Evolutionary conservation across 2,329 filamentous ascomycete species (phyloP).

Genomic region (Epicoccum nigrum): DNA sequence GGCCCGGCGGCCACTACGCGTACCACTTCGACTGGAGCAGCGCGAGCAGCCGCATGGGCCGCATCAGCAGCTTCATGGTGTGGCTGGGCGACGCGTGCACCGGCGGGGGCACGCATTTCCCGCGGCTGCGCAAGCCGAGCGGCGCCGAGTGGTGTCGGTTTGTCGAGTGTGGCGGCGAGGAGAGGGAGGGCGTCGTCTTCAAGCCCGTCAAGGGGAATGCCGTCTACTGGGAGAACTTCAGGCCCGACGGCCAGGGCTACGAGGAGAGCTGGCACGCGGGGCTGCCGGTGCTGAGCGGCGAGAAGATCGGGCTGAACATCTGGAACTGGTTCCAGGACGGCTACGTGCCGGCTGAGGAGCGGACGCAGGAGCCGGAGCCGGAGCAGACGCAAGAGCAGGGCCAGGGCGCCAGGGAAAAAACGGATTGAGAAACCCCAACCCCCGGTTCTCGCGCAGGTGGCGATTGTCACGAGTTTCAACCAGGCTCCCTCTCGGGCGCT

Average conservation of each 20-base stretch:
- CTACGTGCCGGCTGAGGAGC: constrained; percentile 24
- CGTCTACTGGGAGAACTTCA: constrained; percentile 68
- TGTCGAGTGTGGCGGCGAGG: constrained; percentile 56
- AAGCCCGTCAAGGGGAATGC: constrained; percentile 64
- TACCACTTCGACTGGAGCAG: constrained; percentile 63
- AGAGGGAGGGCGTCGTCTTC: constrained; percentile 60
- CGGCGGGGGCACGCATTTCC: constrained; percentile 68
- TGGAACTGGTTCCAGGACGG: constrained; percentile 66
- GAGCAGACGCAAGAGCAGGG: too few species aligned
- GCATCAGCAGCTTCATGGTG: constrained; percentile 67
- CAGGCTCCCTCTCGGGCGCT: too few species aligned
- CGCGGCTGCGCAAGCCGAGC: constrained; percentile 54
- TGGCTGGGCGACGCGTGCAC: constrained; percentile 59
- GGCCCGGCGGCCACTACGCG: constrained; percentile 62
- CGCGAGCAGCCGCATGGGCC: constrained; percentile 43
- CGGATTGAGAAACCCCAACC: too few species aligned
- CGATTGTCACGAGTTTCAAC: too few species aligned
- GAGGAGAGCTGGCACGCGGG: constrained; percentile 67
- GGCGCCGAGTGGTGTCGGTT: constrained; percentile 62
- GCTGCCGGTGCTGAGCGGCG: constrained; percentile 61
- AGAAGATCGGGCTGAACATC: constrained; percentile 68
- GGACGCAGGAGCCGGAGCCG: neutral
- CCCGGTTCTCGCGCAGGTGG: too few species aligned
- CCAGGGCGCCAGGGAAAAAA: too few species aligned
- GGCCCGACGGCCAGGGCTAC: constrained; percentile 61